These are phyloP conservation scores for Pseudopithomyces maydicus DNA, from an alignment of 2,329 filamentous ascomycete genomes.

Conservation along the genomic window DNA sequence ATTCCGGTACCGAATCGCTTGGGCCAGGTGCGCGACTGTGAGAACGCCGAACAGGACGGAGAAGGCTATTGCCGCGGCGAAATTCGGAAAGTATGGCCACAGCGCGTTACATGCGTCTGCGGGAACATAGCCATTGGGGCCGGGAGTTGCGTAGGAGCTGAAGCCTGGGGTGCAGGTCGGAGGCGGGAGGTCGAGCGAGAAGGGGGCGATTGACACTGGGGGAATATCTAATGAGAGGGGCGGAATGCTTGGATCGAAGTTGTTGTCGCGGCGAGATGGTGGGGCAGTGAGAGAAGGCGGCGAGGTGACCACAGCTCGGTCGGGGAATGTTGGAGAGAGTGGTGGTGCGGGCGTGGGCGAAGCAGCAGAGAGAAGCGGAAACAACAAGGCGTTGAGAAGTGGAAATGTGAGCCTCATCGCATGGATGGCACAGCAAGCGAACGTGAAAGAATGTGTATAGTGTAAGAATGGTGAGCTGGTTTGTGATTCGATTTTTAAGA, in stretches of 20 bases:
- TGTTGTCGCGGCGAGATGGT: slow-evolving; percentile 16
- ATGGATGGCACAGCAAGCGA: slow-evolving; percentile 10
- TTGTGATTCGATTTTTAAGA: slow-evolving; percentile 6
- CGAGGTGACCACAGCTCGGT: slow-evolving; percentile 9
- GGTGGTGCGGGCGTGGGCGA: slow-evolving; percentile 10
- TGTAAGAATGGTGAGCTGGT: slow-evolving; percentile 5
- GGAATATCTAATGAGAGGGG: slow-evolving; percentile 18
- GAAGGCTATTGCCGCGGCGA: slow-evolving; percentile 25
- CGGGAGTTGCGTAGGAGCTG: slow-evolving; percentile 21
- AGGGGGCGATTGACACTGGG: slow-evolving; percentile 12
- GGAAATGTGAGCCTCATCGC: slow-evolving; percentile 18
- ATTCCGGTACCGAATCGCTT: slow-evolving; percentile 30
- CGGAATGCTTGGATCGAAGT: slow-evolving; percentile 13
- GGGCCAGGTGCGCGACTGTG: slow-evolving; percentile 20
- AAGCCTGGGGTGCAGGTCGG: slow-evolving; percentile 22
- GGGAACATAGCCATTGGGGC: slow-evolving; percentile 26
- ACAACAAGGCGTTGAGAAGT: slow-evolving; percentile 17
- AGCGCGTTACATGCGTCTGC: slow-evolving; percentile 17
- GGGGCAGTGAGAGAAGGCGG: slow-evolving; percentile 9
- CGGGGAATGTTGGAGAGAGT: slow-evolving; percentile 8
- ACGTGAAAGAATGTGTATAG: slow-evolving; percentile 4
- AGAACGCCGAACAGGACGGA: slow-evolving; percentile 24
- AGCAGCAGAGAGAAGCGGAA: slow-evolving; percentile 14
- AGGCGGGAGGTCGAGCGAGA: slow-evolving; percentile 17
- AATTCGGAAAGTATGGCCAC: slow-evolving; percentile 26